Evolutionary conservation across 1,284 basidiomycete genomes (phyloP).

Genomic region (Moniliella sp.): DNA sequence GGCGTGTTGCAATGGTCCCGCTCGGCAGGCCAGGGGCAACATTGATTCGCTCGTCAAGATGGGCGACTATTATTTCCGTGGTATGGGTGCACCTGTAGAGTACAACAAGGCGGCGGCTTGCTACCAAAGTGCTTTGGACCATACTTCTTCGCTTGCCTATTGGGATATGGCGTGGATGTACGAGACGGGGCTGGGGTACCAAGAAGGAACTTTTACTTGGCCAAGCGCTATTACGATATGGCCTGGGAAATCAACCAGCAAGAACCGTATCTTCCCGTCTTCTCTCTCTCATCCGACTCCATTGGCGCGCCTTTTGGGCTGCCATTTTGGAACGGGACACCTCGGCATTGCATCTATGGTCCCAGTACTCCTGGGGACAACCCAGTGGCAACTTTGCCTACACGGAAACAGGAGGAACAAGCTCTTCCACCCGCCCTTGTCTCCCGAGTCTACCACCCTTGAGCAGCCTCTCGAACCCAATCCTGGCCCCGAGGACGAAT

Average conservation of each 20-base stretch:
- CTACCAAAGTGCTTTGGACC: slow-evolving; percentile 71
- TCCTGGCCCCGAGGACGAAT: too few relatives aligned
- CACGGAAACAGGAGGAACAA: not conserved
- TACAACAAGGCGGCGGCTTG: slow-evolving; percentile 70
- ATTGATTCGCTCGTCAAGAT: slow-evolving; percentile 77
- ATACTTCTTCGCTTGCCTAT: slow-evolving; percentile 75
- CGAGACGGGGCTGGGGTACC: slow-evolving; percentile 81
- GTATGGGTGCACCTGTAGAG: slow-evolving; percentile 12
- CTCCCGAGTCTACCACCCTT: too few relatives aligned
- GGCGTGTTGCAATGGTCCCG: slow-evolving; percentile 74
- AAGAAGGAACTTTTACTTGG: slow-evolving; percentile 62
- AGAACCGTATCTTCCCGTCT: slow-evolving; percentile 67
- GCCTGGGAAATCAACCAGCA: slow-evolving; percentile 55
- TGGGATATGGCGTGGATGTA: slow-evolving; percentile 99
- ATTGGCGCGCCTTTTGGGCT: slow-evolving; percentile 61
- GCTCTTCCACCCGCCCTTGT: too few relatives aligned
- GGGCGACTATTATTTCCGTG: slow-evolving; percentile 73
- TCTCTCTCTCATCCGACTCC: slow-evolving; percentile 60
- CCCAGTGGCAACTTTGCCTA: not conserved
- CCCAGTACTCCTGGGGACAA: not conserved
- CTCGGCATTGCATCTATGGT: not conserved
- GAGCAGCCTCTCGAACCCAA: too few relatives aligned
- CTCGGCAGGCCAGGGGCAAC: slow-evolving; percentile 76
- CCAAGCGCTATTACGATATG: slow-evolving; percentile 82
- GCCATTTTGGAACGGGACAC: not conserved